Evolutionary conservation across 495 filamentous ascomycete genomes (phyloP).

Genomic region (Penicillium bovifimosum): DNA sequence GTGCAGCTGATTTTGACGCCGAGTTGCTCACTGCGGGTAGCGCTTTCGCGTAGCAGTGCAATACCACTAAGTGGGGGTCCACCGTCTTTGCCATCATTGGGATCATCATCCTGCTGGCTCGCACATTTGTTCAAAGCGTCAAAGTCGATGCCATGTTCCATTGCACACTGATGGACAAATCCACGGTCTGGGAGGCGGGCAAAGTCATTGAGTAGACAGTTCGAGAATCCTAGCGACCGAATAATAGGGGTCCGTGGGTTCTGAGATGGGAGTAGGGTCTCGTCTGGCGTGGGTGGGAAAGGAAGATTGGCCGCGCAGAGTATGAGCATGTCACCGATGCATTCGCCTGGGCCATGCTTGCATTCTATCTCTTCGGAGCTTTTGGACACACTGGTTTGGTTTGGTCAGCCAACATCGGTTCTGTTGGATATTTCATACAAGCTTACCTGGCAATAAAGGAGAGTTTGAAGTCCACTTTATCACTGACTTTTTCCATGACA

Average conservation of each 20-base stretch:
- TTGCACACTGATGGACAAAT: conserved; percentile 76
- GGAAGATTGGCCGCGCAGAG: conserved; percentile 76
- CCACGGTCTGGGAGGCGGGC: conserved; percentile 63
- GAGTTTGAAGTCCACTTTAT: conserved; percentile 85
- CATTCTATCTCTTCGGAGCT: conserved; percentile 49
- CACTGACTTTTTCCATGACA: conserved; percentile 70
- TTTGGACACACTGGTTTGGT: conserved; percentile 28
- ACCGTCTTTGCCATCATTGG: conserved; percentile 56
- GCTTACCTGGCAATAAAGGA: conserved; percentile 81
- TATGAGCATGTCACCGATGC: conserved; percentile 88
- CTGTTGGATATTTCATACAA: neutral
- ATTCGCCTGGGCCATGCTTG: conserved; percentile 85
- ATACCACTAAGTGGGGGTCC: conserved; percentile 44
- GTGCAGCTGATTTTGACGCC: conserved; percentile 84
- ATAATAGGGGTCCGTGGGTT: conserved; percentile 61
- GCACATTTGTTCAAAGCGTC: conserved; percentile 73
- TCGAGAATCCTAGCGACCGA: conserved; percentile 82
- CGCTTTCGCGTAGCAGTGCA: conserved; percentile 68
- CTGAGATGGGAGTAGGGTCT: conserved; percentile 20
- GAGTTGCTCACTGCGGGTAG: conserved; percentile 59
- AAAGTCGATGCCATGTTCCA: conserved; percentile 86
- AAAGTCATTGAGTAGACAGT: conserved; percentile 75
- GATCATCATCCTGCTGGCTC: conserved; percentile 41
- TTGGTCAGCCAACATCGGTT: neutral
- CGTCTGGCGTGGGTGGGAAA: conserved; percentile 25